phyloP scores from a whole-genome alignment of 805 yeast genomes.

The Metschnikowia hibisci region DNA sequence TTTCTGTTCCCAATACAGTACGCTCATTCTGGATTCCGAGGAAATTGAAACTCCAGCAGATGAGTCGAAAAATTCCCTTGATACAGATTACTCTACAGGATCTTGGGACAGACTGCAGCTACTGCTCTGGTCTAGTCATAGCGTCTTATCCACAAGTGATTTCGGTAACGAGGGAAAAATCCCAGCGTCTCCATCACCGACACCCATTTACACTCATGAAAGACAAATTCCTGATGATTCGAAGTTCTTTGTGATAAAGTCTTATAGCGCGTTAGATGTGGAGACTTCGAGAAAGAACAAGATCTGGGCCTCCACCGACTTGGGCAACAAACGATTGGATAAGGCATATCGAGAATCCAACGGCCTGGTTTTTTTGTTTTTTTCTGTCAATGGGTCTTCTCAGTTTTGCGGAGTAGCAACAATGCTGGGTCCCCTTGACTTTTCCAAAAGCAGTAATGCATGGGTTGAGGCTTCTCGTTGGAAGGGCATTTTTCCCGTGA shows the following conservation, averaged over 20 bases:
- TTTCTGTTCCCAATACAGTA: background rate
- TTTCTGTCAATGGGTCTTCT: slow-evolving; percentile 51
- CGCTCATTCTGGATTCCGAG: background rate
- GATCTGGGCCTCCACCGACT: slow-evolving; percentile 58
- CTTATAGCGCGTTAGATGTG: slow-evolving; percentile 47
- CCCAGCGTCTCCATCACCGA: too few species aligned
- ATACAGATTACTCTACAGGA: background rate
- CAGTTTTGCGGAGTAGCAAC: slow-evolving; percentile 47
- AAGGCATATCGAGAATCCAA: slow-evolving; percentile 33
- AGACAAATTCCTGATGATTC: background rate
- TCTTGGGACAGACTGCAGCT: background rate
- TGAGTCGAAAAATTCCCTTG: background rate
- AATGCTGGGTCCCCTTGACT: slow-evolving; percentile 41
- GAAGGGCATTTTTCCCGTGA: slow-evolving; percentile 50
- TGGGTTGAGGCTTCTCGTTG: slow-evolving; percentile 49
- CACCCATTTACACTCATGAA: too few species aligned
- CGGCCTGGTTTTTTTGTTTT: slow-evolving; percentile 45
- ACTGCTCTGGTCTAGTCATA: background rate
- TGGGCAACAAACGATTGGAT: slow-evolving; percentile 51
- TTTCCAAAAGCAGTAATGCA: slow-evolving; percentile 35
- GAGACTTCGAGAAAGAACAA: slow-evolving; percentile 45
- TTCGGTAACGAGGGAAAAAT: background rate
- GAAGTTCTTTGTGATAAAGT: slow-evolving; percentile 51
- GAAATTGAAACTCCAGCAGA: background rate
- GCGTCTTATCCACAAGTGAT: background rate